These are phyloP conservation scores for Sarcodon sp. DNA, from an alignment of 768 basidiomycete genomes.

Conservation along the genomic window DNA sequence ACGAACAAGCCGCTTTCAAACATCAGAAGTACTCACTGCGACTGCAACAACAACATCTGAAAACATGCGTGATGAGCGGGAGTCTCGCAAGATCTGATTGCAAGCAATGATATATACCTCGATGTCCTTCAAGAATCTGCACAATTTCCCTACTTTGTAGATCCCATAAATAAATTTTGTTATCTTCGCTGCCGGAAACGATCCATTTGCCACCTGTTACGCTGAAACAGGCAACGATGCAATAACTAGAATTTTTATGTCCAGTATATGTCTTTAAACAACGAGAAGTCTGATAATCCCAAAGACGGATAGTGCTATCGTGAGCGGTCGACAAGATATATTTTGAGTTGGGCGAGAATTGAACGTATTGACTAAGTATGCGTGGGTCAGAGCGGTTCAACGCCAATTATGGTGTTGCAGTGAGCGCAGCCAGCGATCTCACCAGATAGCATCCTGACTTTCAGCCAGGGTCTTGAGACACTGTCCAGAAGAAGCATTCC, in stretches of 20 bases:
- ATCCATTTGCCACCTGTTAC: conserved; percentile 86
- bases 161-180: conserved; percentile 87
- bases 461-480: conserved; percentile 95
- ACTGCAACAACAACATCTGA: conserved; percentile 71
- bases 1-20: conserved; percentile 2
- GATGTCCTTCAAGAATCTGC: conserved; percentile 68
- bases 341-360: conserved; percentile 93
- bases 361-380: conserved; percentile 62
- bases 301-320: conserved; percentile 85
- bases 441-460: conserved; percentile 79
- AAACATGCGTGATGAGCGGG: neutral
- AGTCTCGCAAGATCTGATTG: neutral
- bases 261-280: conserved; percentile 86
- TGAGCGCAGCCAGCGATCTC: conserved; percentile 7
- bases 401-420: neutral
- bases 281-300: conserved; percentile 89
- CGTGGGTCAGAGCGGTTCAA: neutral
- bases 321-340: conserved; percentile 91
- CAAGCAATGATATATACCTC: conserved; percentile 27
- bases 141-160: conserved; percentile 78
- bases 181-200: conserved; percentile 83
- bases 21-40: conserved; percentile 33
- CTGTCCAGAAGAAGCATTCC: conserved; percentile 87
- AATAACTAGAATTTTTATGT: conserved; percentile 74
- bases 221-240: conserved; percentile 74